Base-by-base conservation (phyloP, 179 eudicot species). In the Gypsophila paniculata region DNA sequence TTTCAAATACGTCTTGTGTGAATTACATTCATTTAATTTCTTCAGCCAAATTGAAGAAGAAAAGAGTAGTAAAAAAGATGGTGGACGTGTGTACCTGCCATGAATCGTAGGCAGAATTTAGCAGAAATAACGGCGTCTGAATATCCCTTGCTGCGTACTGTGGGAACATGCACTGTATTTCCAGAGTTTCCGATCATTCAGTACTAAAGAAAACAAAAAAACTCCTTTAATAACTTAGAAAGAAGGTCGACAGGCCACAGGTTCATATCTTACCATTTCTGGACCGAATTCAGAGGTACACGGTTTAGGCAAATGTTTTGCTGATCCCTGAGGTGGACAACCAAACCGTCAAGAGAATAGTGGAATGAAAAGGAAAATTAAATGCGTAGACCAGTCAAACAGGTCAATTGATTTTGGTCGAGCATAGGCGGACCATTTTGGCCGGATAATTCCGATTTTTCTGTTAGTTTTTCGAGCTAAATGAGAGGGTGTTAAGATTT, bases 31-130 rank as follows among this genome's bases (percentile, higher is more conserved):
- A 68, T n/a, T n/a, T n/a, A n/a, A n/a, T n/a, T n/a, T n/a, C n/a
- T n/a, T n/a, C n/a, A n/a, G n/a, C n/a, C n/a, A n/a, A n/a, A n/a
- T n/a, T n/a, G n/a, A n/a, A n/a, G n/a, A n/a, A n/a, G n/a, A n/a
- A n/a, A n/a, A n/a, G n/a, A n/a, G n/a, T n/a, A n/a, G n/a, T n/a
- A n/a, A n/a, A n/a, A n/a, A n/a, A n/a, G n/a, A n/a, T n/a, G n/a
- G n/a, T n/a, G n/a, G n/a, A n/a, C n/a, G n/a, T 38, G 51, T 69
- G 13, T 38, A 79, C 98, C 96, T 92, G 96, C 90, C 90, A 88
- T 61, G 95, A 80, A 76, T 92, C 96, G 75, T 92, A 92, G 65
- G 96, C 91, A 17, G 98, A 87, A 68, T 90, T 92, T 34, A 86
- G 26, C 23, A 92, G 21, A 74, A 92, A 90, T 55, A 88, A 79